Base-by-base conservation (phyloP, 73 alveolate species). In the Breviolum minutum region DNA sequence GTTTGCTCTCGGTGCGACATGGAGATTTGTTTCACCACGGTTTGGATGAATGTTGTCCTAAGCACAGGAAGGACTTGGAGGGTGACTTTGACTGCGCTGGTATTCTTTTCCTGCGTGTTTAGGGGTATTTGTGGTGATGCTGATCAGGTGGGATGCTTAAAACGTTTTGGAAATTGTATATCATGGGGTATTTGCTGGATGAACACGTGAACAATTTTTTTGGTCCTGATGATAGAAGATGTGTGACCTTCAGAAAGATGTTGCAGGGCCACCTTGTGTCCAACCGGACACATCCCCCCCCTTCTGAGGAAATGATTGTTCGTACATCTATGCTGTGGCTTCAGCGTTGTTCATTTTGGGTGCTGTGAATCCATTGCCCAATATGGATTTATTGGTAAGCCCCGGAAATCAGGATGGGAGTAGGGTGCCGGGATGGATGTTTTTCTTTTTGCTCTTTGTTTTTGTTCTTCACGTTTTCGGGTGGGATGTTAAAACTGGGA, bases 261-360 rank as follows among this genome's bases (percentile, higher is more conserved):
- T 14, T 68, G 77, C 17, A 68, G 17, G 77, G 77, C 17, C 77
- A 68, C 77, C 17, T 22, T 0, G n/a, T 14, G n/a, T 17, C n/a
- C 17, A 68, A 14, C 3, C 2, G 77, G 77, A 2, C 77, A 68
- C 77, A 11, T 17, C 77, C 3, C 3, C 8, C 77, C 77, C 24
- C 24, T 22, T n/a, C 26, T 40, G 63, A 81, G 90, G 93, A 54
- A 84, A 84, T 74, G 93, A 84, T 74, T 84, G 93, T 61, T 84
- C 93, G 60, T 84, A 84, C 24, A 12, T 84, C 76, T 74, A 61
- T n/a, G 66, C 93, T 8, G 93, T 84, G 77, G 76, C 77, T 13
- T 62, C 60, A 10, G 61, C 93, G 77, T 60, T 84, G 27, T 61
- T 60, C 93, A 84, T 84, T 19, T 22, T 84, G 71, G 93, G 93